Evolutionary conservation across 169 alveolate genomes (phyloP), one percentile per base, ranked within the genome.

Genomic region (Eimeria acervulina): DNA sequence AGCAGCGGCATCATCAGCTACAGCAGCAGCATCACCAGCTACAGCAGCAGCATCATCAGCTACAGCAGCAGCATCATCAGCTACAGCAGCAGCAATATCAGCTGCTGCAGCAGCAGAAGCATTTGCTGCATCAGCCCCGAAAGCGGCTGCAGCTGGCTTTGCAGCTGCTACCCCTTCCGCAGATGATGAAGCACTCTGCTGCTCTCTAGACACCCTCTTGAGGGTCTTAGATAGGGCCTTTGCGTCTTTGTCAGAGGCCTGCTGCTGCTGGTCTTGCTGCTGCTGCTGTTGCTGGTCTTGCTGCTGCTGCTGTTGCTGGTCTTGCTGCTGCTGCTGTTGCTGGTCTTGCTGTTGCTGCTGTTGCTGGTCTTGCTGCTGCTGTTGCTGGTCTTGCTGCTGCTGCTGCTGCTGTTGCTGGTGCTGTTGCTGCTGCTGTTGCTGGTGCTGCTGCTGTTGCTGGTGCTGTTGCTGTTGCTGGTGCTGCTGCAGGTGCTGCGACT

Each of bases 241-340:
- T n/a, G 90, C 90, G 31, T 81, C 90, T 81, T 81, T 81, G 90
- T 59, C 90, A 47, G 90, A 47, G 44, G 72, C 61, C 31, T 40
- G 72, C 47, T 81, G 36, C 47, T 81, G 66, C 90, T 47, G n/a
- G n/a, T n/a, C n/a, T n/a, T n/a, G n/a, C n/a, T n/a, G n/a, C n/a
- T n/a, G n/a, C n/a, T n/a, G n/a, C n/a, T n/a, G n/a, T n/a, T n/a
- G n/a, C n/a, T n/a, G n/a, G n/a, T n/a, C n/a, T n/a, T n/a, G n/a
- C n/a, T n/a, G n/a, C n/a, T n/a, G n/a, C n/a, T n/a, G n/a, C n/a
- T n/a, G n/a, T n/a, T n/a, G n/a, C n/a, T n/a, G n/a, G n/a, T n/a
- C n/a, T n/a, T n/a, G n/a, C n/a, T n/a, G n/a, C n/a, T n/a, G n/a
- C n/a, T n/a, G n/a, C n/a, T n/a, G n/a, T n/a, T n/a, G n/a, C n/a